Evolutionary conservation across 2,329 filamentous ascomycete species (phyloP), one percentile per base, ranked within the genome.

Genomic region (Neobulgaria alba): DNA sequence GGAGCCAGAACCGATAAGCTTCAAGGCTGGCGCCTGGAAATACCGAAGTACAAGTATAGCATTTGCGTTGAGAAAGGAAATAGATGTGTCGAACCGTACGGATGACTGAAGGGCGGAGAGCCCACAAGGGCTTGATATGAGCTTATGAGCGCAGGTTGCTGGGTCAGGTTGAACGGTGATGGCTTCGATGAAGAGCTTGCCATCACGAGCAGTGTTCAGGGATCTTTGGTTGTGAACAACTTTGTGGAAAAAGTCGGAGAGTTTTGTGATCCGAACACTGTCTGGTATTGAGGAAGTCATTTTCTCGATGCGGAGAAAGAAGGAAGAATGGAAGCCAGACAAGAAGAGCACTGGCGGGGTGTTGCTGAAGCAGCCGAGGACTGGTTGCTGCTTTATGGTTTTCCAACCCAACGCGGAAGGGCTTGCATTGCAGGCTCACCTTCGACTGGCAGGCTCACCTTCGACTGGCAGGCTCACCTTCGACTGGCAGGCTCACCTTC

Each of bases 111-210:
- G 47, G 1, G 66, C 58, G 18, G 36, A 36, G 1, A 66, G 48
- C 2, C 58, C 63, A 9, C 47, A 29, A 9, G 51, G 42, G 31
- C 58, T 66, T 18, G 64, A 51, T 12, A 67, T 49, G 26, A 72
- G 26, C 20, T 56, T 61, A 23, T 69, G 63, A 8, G 67, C 56
- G 46, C 66, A 67, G 10, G 53, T 58, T 17, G 61, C 56, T 3
- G 48, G 58, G 47, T 72, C 64, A 2, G 50, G 33, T 47, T 72
- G 63, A 5, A 52, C 49, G 45, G 63, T 66, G 4, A 73, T 47
- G 1, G 71, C 65, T 49, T 75, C 71, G 3, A 75, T 30, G 37
- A 74, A 71, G 4, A 64, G 59, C 23, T 62, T 65, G 4, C 59
- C 63, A 46, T 71, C 63, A 8, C 55, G 53, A 14, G 58, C 29